A percentile compares a stretch with the other conserved stretches of the same genome.
Evolutionary conservation across 2,329 filamentous ascomycete genomes (phyloP).

Genomic region (Arthroderma uncinatum): DNA sequence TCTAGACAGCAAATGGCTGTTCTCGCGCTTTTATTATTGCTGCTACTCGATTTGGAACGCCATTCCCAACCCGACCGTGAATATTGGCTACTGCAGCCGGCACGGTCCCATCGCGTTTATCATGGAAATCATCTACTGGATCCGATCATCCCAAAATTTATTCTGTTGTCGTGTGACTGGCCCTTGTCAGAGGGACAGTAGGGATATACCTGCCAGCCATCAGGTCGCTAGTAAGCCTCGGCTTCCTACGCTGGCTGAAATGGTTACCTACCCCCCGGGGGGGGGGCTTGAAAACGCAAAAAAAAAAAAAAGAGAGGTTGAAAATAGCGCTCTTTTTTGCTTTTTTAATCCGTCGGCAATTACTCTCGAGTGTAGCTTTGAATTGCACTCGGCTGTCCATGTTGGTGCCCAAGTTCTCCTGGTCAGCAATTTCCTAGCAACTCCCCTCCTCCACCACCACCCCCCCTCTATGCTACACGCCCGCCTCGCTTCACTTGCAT

Average conservation of each 20-base stretch:
- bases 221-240: not conserved
- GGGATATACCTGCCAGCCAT: not conserved
- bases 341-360: slow-evolving; percentile 5
- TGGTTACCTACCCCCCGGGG: not conserved
- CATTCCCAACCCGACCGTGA: not conserved
- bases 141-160: not conserved
- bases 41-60: not conserved
- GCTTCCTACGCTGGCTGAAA: not conserved
- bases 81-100: not conserved
- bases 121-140: not conserved
- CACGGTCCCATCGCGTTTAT: not conserved
- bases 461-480: slow-evolving; percentile 1
- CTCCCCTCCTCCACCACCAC: not conserved
- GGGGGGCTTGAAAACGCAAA: not conserved
- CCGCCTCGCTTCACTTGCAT: slow-evolving; percentile 1
- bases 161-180: slow-evolving; percentile 6
- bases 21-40: not conserved
- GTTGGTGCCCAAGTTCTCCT: slow-evolving; percentile 4
- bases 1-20: not conserved
- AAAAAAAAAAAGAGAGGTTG: not conserved
- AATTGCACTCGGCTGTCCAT: not conserved
- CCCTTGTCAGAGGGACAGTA: not conserved
- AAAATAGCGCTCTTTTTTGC: not conserved
- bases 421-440: not conserved
- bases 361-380: not conserved